Base-by-base conservation (phyloP, 2,329 filamentous ascomycete species). In the Neofusicoccum cordaticola region DNA sequence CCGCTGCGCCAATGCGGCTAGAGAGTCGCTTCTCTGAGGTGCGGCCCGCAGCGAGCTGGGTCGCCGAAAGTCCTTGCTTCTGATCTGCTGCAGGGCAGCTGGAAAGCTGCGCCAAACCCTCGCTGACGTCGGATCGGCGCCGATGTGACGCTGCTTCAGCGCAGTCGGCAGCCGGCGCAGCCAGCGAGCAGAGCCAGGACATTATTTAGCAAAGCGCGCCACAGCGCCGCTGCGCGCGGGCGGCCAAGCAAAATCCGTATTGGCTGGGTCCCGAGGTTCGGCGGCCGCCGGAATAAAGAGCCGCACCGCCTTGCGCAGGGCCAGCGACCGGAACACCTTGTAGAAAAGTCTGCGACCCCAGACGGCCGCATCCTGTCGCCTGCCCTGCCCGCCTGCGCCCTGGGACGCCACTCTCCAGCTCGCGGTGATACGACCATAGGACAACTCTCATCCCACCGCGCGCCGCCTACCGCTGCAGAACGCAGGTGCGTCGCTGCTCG, bases 1-100 rank as follows among this genome's bases (percentile, higher is more conserved):
- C 15, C 52, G 56, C 56, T 19, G 42, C 56, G 27, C 56, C 27
- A 35, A 60, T 45, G 27, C n/a, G 31, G 56, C 56, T 60, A 35
- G 41, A 45, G 12, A 22, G 27, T 60, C 41, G 56, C 42, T 19
- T 47, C 42, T 45, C 56, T 60, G 56, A 60, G 56, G 42, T 45
- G 58, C 58, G 58, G 58, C 58, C 44, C 58, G 58, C 44, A 51
- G 31, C 57, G 57, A 27, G 52, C 52, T 48, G 45, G 45, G 47
- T 50, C 22, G 53, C 53, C 44, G 53, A 58, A 58, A 58, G 60
- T 52, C 60, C 60, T 62, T 62, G 60, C 60, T 62, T 62, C 37
- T 52, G 61, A 63, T 63, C 61, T 63, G 61, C 61, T 63, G 61
- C 61, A 63, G 61, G 61, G 61, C 61, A 57, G 15, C 39, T 41